Base-by-base conservation (phyloP, 441 rosid species). In the Pelargonium myrrhifolium region DNA sequence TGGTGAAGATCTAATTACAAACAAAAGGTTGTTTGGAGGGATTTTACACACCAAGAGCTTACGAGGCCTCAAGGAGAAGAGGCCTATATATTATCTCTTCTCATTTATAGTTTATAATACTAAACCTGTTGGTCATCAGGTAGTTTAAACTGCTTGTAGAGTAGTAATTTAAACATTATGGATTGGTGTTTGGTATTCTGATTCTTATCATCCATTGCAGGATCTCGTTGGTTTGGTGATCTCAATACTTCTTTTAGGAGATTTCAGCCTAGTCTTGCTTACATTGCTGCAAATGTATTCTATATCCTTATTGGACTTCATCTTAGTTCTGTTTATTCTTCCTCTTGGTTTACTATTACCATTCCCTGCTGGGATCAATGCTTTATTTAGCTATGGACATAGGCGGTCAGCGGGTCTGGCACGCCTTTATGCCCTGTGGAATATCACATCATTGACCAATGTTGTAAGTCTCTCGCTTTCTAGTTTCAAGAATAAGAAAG, bases 101-200 rank as follows among this genome's bases (percentile, higher is more conserved):
- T 90, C 98, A 81, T 89, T 89, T 72, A 70, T 93, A 74, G 88
- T 93, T 69, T 96, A 90, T 77, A 96, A 96, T 73, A 89, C 97
- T 9, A 96, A 91, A 87, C 99, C 99, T 68, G 94, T 91, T 79
- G 99, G 98, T 80, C 99, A 88, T 78, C 99, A 93, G 98, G 99
- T 96, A 81, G 45, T 59, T 7, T 59, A 3, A 45, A n/a, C 62
- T 62, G 47, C 10, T 31, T 61, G 31, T 55, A 63, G 66, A 64
- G 65, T 74, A 64, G 64, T 64, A 37, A 55, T 66, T 45, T 45
- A 45, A 45, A 17, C n/a, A 15, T 6, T 4, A 5, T 51, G 58
- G 17, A 47, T 6, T 45, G 51, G 21, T 15, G 58, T 51, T 51
- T 55, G 60, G 24, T 18, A 55, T 56, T 9, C 62, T 56, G 14